Base-by-base conservation (phyloP, 306 rosid species). In the Carpinus viminea region DNA sequence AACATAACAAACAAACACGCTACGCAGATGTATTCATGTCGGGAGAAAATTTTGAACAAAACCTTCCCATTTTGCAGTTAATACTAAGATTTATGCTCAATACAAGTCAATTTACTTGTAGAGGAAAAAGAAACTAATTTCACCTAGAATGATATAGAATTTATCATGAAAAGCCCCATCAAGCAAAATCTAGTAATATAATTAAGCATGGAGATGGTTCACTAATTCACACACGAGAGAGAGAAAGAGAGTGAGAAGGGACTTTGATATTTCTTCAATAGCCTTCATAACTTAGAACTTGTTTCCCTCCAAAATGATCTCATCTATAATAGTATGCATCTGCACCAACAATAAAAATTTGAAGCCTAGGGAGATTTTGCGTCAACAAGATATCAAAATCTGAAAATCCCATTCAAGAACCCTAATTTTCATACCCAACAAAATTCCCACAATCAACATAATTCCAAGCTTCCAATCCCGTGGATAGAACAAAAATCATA, bases 291-390 rank as follows among this genome's bases (percentile, higher is more conserved):
- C 96, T 90, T 76, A 69, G 99, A 95, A 89, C 87, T 91, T 73
- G 96, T 93, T 87, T 95, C 99, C 98, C 97, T 75, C 99, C 99
- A 93, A 89, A 75, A 95, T 76, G 64, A 91, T 91, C 86, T 93
- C 96, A 83, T 93, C 99, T 70, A 95, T 68, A 80, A 95, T 88
- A 15, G 93, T 80, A 80, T 91, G 93, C 88, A 95, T 75, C 99
- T 95, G 89, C 53, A 43, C 72, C 47, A 61, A 85, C 79, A 66
- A 56, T 13, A 79, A 70, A 73, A 48, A 12, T 71, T 60, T 75
- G 46, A 73, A 55, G 28, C 73, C 53, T 68, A 65, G 46, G 78
- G 48, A 71, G 78, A 79, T 52, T 59, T 52, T 43, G 73, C 48
- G 72, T 24, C 26, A 24, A 24, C 26, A 24, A 24, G 26, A 24